Conservation (phyloP, 1,284 basidiomycete genomes). For the Trichosporon sp. region DNA sequence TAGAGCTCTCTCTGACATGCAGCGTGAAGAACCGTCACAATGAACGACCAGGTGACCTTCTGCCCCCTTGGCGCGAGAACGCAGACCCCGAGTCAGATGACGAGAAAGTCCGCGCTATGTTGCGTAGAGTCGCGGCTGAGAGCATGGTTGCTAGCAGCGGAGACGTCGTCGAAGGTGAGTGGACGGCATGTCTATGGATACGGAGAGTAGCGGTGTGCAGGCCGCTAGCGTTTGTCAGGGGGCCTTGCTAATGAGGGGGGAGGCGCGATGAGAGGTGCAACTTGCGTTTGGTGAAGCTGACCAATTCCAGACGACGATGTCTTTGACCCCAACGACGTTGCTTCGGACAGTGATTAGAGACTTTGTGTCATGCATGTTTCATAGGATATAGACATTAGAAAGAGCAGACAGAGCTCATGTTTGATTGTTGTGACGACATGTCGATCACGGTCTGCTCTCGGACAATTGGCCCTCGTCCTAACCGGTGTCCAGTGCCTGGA, state of each 20-base stretch:
- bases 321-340: conserved; percentile 44
- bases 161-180: conserved; percentile 46
- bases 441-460: background rate
- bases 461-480: background rate
- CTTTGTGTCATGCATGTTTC: background rate
- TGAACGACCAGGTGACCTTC: conserved; percentile 57
- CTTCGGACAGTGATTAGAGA: conserved; percentile 38
- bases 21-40: conserved; percentile 71
- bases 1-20: conserved; percentile 5
- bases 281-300: too few species aligned
- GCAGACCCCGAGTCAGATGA: conserved; percentile 37
- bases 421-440: background rate
- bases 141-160: conserved; percentile 33
- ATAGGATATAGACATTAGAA: background rate
- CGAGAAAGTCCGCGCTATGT: conserved; percentile 37
- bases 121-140: conserved; percentile 41
- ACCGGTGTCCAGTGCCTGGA: background rate
- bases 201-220: too few species aligned
- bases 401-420: background rate
- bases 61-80: conserved; percentile 48
- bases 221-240: too few species aligned
- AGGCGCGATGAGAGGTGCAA: too few species aligned
- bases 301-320: conserved; percentile 28
- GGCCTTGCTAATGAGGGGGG: too few species aligned
- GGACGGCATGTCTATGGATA: too few species aligned